Conservation (phyloP, 371 early-diverging fungal genomes). For the Zychaea mexicana region DNA sequence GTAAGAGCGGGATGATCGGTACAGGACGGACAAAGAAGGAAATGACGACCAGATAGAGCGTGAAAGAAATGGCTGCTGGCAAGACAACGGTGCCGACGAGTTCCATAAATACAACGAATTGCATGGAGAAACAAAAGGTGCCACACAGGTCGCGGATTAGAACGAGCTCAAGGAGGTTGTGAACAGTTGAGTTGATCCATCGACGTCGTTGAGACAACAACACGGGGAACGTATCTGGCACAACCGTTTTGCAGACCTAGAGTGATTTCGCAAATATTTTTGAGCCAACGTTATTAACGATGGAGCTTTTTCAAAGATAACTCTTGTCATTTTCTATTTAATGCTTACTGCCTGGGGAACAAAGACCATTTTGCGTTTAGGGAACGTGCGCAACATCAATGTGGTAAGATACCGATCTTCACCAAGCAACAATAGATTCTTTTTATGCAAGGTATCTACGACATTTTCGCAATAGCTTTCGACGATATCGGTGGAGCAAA, state of each 20-base stretch:
- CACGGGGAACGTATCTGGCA: conserved; percentile 87
- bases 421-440: conserved; percentile 92
- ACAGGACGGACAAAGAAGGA: conserved; percentile 61
- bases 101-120: conserved; percentile 93
- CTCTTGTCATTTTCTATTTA: too few relatives aligned
- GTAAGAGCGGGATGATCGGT: conserved; percentile 65
- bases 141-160: conserved; percentile 93
- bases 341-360: conserved; percentile 79
- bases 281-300: too few relatives aligned
- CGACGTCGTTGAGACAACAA: conserved; percentile 92
- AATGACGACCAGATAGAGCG: conserved; percentile 72
- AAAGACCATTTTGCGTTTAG: conserved; percentile 91
- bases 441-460: conserved; percentile 94
- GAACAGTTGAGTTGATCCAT: conserved; percentile 98
- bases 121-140: conserved; percentile 96
- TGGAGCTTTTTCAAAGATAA: neutral
- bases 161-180: conserved; percentile 91
- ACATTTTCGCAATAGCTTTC: conserved; percentile 89
- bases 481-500: conserved; percentile 86
- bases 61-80: conserved; percentile 90
- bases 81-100: conserved; percentile 92
- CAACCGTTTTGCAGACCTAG: conserved; percentile 89
- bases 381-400: conserved; percentile 92
- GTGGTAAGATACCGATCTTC: conserved; percentile 97
- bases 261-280: conserved; percentile 3